A percentile compares a stretch with the other conserved stretches of the same genome.
These are phyloP conservation scores for Camellia japonica DNA, from an alignment of 148 eudicot genomes.

Conservation along the genomic window DNA sequence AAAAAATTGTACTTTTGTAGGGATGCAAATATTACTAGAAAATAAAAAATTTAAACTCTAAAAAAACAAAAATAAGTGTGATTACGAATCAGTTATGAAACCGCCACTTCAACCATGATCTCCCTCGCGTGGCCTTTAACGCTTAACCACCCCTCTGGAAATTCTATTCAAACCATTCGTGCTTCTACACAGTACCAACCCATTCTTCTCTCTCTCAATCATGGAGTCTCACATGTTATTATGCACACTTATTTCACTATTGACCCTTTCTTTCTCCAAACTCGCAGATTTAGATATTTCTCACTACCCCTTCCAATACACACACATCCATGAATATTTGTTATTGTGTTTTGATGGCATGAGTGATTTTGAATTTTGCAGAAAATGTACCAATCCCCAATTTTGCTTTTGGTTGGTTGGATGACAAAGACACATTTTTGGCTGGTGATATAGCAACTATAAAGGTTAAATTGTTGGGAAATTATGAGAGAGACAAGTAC, in stretches of 20 bases:
- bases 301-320: background rate
- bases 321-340: too few species aligned
- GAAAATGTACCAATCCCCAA: conserved; percentile 38
- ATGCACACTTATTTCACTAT: background rate
- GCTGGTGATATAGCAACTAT: conserved; percentile 66
- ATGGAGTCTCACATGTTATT: background rate
- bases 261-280: conserved; percentile 7
- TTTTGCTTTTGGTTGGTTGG: conserved; percentile 72
- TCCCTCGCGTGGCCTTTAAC: too few species aligned
- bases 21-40: too few species aligned
- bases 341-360: background rate
- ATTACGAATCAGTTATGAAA: too few species aligned
- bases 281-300: conserved; percentile 9
- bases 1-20: too few species aligned
- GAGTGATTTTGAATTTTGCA: conserved; percentile 27
- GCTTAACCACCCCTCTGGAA: too few species aligned
- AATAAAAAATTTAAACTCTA: too few species aligned
- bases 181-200: too few species aligned
- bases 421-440: conserved; percentile 43
- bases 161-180: too few species aligned
- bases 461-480: conserved; percentile 51
- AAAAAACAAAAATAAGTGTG: too few species aligned
- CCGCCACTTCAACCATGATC: too few species aligned
- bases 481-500: conserved; percentile 38
- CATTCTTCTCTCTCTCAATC: too few species aligned